Conservation (phyloP, 768 basidiomycete species). For the Obba rivulosa region DNA sequence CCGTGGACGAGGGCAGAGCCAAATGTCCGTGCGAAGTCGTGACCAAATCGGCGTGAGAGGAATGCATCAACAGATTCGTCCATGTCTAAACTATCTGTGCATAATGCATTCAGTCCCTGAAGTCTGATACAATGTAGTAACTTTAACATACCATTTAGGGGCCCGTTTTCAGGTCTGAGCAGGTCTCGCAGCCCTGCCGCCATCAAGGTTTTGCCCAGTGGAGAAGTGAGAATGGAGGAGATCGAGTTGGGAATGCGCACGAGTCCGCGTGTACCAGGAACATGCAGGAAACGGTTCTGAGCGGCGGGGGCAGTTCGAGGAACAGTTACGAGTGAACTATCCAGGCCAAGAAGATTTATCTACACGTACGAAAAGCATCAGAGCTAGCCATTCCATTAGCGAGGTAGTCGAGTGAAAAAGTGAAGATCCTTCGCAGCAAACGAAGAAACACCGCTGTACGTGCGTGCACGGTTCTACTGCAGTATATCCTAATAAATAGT, state of each 20-base stretch:
- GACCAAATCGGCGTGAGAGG: conserved; percentile 67
- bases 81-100: conserved; percentile 4
- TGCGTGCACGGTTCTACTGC: no score
- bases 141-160: background rate
- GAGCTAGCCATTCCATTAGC: background rate
- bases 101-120: no score
- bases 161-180: conserved; percentile 26
- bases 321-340: conserved; percentile 58
- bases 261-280: conserved; percentile 49
- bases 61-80: conserved; percentile 87
- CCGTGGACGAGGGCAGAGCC: conserved; percentile 84
- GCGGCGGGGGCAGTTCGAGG: conserved; percentile 67
- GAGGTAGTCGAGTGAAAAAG: no score
- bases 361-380: conserved; percentile 26
- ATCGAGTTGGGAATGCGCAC: conserved; percentile 40
- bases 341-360: conserved; percentile 72
- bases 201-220: conserved; percentile 41
- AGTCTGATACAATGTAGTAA: background rate
- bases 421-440: no score
- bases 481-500: no score
- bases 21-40: conserved; percentile 64
- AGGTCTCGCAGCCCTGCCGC: conserved; percentile 55
- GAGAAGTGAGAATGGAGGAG: conserved; percentile 30
- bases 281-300: conserved; percentile 66
- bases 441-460: no score